Evolutionary conservation across 305 asterid species (phyloP).

Genomic region (Fraxinus sp.): DNA sequence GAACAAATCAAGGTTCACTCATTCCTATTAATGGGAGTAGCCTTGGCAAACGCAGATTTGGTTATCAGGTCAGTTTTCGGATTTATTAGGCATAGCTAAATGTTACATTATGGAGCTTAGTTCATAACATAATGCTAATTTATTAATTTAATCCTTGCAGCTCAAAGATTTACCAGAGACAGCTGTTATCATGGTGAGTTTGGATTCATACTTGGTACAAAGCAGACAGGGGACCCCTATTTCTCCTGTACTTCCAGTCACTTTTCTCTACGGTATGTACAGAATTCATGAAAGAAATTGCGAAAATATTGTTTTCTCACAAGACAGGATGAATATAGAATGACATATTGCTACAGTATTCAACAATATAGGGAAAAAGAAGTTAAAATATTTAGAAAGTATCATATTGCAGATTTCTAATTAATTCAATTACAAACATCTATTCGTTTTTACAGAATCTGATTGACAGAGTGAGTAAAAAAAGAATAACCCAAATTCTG

Average conservation of each 20-base stretch:
- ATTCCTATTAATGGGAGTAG: conserved; percentile 58
- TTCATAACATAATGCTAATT: not conserved
- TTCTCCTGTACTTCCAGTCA: conserved; percentile 69
- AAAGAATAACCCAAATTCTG: not conserved
- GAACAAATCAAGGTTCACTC: conserved; percentile 61
- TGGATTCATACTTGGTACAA: conserved; percentile 53
- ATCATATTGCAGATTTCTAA: not conserved
- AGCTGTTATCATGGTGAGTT: conserved; percentile 68
- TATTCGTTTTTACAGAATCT: not conserved
- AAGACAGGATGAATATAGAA: not conserved
- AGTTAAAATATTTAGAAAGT: not conserved
- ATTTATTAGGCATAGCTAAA: not conserved
- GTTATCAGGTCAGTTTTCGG: conserved; percentile 60
- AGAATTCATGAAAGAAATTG: not conserved
- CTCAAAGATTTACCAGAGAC: conserved; percentile 48
- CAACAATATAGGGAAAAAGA: not conserved
- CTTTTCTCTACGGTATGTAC: conserved; percentile 84
- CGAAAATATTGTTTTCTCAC: not conserved
- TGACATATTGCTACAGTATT: not conserved
- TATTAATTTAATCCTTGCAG: conserved; percentile 34
- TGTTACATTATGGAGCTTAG: not conserved
- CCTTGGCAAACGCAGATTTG: conserved; percentile 80
- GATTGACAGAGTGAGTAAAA: not conserved
- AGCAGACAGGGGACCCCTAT: conserved; percentile 80
- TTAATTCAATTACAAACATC: not conserved